Percentiles rank a stretch among this genome's conserved stretches.
Conservation (phyloP, 176 grass and related monocot species). For the Oryza nivara region DNA sequence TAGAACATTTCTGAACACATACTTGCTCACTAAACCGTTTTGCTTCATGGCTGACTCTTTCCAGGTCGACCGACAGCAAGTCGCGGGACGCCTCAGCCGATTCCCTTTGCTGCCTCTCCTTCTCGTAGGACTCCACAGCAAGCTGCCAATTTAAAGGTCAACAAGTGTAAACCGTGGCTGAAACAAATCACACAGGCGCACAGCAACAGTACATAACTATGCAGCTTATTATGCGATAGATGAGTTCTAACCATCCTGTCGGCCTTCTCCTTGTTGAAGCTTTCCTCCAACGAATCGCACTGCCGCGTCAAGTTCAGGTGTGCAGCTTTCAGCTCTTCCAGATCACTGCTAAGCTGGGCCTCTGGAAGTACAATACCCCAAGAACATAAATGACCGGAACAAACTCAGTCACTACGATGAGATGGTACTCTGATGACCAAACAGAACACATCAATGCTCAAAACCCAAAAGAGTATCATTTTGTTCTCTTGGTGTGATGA, state of each 20-base stretch:
- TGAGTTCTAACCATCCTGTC: slow-evolving; percentile 59
- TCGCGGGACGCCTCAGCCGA: slow-evolving; percentile 50
- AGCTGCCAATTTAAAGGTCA: slow-evolving; percentile 38
- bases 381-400: background rate
- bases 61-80: slow-evolving; percentile 57
- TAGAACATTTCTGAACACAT: background rate
- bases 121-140: slow-evolving; percentile 58
- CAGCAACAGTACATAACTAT: background rate
- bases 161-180: background rate
- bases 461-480: background rate
- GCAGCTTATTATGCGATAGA: background rate
- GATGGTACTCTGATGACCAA: background rate
- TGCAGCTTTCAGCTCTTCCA: slow-evolving; percentile 49
- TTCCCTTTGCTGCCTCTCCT: slow-evolving; percentile 60
- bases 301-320: slow-evolving; percentile 51
- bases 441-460: background rate
- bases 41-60: slow-evolving; percentile 65
- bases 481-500: background rate
- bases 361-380: slow-evolving; percentile 43
- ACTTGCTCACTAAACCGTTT: slow-evolving; percentile 83
- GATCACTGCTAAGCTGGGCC: slow-evolving; percentile 50
- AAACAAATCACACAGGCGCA: background rate
- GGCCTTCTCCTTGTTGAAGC: slow-evolving; percentile 61
- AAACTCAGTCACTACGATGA: background rate
- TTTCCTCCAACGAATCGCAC: slow-evolving; percentile 55